Percentiles rank a stretch among this genome's conserved stretches.
phyloP scores from a whole-genome alignment of 2,329 filamentous ascomycete species.

The Verticillium dahliae region DNA sequence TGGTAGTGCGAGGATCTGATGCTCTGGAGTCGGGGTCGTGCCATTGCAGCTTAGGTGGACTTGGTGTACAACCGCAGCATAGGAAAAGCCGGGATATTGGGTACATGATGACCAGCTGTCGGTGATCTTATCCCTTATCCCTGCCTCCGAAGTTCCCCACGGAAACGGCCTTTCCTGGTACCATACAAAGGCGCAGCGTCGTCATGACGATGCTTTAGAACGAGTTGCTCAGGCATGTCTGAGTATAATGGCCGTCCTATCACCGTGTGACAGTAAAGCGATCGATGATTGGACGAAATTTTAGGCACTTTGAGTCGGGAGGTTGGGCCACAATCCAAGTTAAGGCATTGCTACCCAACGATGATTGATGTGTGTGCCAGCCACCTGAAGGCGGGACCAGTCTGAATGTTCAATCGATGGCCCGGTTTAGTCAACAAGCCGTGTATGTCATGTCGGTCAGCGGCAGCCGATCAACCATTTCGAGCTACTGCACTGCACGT shows the following conservation, averaged over 20 bases:
- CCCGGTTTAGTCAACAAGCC: not conserved
- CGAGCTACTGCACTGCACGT: not conserved
- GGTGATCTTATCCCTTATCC: not conserved
- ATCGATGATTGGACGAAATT: constrained; percentile 5
- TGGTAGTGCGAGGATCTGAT: not conserved
- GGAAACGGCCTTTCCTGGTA: not conserved
- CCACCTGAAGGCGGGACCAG: not conserved
- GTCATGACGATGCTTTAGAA: not conserved
- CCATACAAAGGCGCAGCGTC: not conserved
- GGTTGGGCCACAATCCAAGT: constrained; percentile 28
- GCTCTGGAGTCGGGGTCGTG: not conserved
- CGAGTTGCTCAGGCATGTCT: not conserved
- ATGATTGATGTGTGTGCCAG: constrained; percentile 5
- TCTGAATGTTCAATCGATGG: not conserved
- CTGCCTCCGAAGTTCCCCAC: not conserved
- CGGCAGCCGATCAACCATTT: not conserved
- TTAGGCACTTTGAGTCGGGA: constrained; percentile 8
- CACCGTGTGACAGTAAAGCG: constrained; percentile 8
- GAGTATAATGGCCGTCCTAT: not conserved
- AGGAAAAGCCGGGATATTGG: not conserved
- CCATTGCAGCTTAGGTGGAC: not conserved
- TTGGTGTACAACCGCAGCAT: not conserved
- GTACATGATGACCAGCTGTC: not conserved
- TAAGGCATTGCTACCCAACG: constrained; percentile 32
- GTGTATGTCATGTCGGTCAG: not conserved